phyloP scores from a whole-genome alignment of 78 protist species.

The Bigelowiella natans region DNA sequence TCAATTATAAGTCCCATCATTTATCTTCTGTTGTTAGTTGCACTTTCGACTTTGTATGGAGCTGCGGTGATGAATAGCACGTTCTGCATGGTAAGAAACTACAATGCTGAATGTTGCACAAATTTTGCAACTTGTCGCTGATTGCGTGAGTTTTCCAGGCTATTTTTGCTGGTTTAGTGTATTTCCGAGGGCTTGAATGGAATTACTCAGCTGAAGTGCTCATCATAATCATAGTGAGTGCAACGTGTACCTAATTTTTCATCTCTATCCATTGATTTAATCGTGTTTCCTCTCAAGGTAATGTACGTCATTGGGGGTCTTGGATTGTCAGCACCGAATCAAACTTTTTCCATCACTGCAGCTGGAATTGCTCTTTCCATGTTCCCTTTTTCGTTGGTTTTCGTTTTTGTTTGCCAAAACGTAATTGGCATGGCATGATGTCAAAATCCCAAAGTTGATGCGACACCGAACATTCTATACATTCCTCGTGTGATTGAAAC shows the following conservation, averaged over 20 bases:
- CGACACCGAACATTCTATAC: too few relatives aligned
- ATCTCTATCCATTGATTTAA: too few relatives aligned
- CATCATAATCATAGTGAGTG: background rate
- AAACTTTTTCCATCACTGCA: background rate
- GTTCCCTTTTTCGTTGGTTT: background rate
- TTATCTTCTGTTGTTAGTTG: background rate
- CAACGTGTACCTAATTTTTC: too few relatives aligned
- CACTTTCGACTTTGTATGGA: background rate
- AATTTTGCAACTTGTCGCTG: too few relatives aligned
- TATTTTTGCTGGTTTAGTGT: background rate
- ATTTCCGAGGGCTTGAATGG: background rate
- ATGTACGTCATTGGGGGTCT: background rate
- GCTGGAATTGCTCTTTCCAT: background rate
- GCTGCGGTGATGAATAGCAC: background rate
- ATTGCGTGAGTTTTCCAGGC: background rate
- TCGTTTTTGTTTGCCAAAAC: background rate
- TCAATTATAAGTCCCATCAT: too few relatives aligned
- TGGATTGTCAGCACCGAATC: background rate
- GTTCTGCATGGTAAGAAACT: background rate
- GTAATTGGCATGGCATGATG: background rate
- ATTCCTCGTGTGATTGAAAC: too few relatives aligned
- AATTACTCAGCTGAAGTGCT: background rate
- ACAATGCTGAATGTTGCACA: too few relatives aligned
- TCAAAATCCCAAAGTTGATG: too few relatives aligned
- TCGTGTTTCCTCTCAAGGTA: too few relatives aligned